Conservation (phyloP, 108 stramenopile genomes). For the Nitzschia sp. region DNA sequence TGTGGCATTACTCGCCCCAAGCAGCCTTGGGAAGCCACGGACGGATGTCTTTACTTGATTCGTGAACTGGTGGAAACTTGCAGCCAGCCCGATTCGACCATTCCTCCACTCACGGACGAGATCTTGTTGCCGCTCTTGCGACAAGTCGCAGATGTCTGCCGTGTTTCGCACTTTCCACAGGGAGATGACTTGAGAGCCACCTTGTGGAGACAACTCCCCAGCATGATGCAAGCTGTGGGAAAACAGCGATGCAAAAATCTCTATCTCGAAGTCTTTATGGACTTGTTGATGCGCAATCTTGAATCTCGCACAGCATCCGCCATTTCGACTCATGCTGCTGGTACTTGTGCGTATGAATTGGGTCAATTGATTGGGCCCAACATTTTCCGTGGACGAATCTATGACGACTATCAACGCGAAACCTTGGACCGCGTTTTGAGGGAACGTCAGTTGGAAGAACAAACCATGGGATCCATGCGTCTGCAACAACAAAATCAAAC, state of each 20-base stretch:
- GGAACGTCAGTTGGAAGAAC: conserved; percentile 51
- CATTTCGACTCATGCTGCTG: conserved; percentile 80
- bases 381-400: conserved; percentile 78
- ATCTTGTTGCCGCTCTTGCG: conserved; percentile 60
- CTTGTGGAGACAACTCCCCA: conserved; percentile 77
- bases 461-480: conserved; percentile 26
- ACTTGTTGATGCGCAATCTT: conserved; percentile 69
- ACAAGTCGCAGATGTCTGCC: conserved; percentile 81
- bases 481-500: conserved; percentile 20
- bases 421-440: conserved; percentile 71
- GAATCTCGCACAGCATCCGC: conserved; percentile 73
- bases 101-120: conserved; percentile 52
- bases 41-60: conserved; percentile 92
- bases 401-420: conserved; percentile 65
- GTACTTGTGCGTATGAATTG: conserved; percentile 80
- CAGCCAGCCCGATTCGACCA: conserved; percentile 31
- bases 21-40: conserved; percentile 94
- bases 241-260: conserved; percentile 80
- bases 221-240: conserved; percentile 75
- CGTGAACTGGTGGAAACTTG: conserved; percentile 68
- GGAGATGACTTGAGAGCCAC: conserved; percentile 80
- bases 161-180: conserved; percentile 85
- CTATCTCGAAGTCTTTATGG: conserved; percentile 81
- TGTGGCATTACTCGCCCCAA: conserved; percentile 86
- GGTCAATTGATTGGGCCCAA: conserved; percentile 67